Evolutionary conservation across 495 filamentous ascomycete species (phyloP).

Genomic region (Penicillium herquei): DNA sequence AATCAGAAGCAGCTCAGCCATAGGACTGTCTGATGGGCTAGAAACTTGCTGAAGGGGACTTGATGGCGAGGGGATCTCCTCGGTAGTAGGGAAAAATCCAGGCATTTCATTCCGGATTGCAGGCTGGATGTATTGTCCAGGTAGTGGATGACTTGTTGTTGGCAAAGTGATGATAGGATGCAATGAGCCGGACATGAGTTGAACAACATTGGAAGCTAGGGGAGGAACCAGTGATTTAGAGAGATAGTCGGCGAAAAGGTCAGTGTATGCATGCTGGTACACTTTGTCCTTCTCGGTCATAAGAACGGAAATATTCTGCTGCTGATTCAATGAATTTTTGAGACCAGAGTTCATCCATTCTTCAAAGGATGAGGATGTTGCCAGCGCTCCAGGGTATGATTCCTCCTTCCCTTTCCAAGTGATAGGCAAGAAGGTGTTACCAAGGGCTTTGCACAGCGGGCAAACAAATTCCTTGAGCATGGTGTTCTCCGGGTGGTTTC

Average conservation of each 20-base stretch:
- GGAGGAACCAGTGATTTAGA: slow-evolving; percentile 57
- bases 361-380: slow-evolving; percentile 57
- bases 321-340: slow-evolving; percentile 31
- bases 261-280: slow-evolving; percentile 44
- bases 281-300: slow-evolving; percentile 38
- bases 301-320: slow-evolving; percentile 36
- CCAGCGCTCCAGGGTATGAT: slow-evolving; percentile 66
- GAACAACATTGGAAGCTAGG: slow-evolving; percentile 57
- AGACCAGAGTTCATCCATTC: slow-evolving; percentile 46
- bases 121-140: background rate
- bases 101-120: slow-evolving; percentile 45
- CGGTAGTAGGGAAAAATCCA: slow-evolving; percentile 41
- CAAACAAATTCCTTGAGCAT: slow-evolving; percentile 86
- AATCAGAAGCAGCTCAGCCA: slow-evolving; percentile 73
- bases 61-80: slow-evolving; percentile 26
- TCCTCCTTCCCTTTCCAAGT: slow-evolving; percentile 93
- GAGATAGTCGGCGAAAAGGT: slow-evolving; percentile 64
- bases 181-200: slow-evolving; percentile 35
- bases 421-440: slow-evolving; percentile 92
- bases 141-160: slow-evolving; percentile 12
- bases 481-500: slow-evolving; percentile 82
- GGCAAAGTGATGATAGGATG: slow-evolving; percentile 2
- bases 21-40: slow-evolving; percentile 39
- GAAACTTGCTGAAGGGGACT: slow-evolving; percentile 36
- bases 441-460: slow-evolving; percentile 95